Conservation (phyloP, 768 basidiomycete species). For the Chlorophyllum brunneum region DNA sequence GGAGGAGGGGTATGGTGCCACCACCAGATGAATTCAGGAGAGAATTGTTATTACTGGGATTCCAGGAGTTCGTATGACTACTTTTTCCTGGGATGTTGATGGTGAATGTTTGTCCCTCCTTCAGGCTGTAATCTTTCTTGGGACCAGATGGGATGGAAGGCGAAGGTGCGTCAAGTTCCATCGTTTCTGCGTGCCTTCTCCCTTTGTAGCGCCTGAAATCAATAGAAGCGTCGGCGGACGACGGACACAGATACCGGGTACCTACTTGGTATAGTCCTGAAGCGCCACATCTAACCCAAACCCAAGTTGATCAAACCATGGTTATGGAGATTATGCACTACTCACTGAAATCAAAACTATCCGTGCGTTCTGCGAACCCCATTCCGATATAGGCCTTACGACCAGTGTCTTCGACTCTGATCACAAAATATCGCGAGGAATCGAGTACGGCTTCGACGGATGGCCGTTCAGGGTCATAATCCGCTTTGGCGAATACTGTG, state of each 20-base stretch:
- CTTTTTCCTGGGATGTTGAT: constrained; percentile 85
- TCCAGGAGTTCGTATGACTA: constrained; percentile 39
- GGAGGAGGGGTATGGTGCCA: constrained; percentile 63
- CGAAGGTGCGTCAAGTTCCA: constrained; percentile 44
- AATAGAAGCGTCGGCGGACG: not conserved
- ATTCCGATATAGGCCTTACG: constrained; percentile 91
- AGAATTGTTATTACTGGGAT: constrained; percentile 22
- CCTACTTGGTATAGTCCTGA: constrained; percentile 82
- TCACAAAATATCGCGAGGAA: constrained; percentile 92
- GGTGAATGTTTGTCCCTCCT: constrained; percentile 92
- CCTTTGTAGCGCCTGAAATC: constrained; percentile 57
- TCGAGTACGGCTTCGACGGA: constrained; percentile 95
- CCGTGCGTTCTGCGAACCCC: constrained; percentile 85
- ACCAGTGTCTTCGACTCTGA: constrained; percentile 85
- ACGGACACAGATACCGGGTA: not conserved
- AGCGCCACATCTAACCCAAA: constrained; percentile 64
- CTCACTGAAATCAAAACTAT: constrained; percentile 92
- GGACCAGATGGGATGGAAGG: constrained; percentile 72
- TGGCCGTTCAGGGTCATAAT: constrained; percentile 74
- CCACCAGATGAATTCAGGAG: constrained; percentile 24
- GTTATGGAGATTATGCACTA: not conserved
- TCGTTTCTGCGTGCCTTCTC: constrained; percentile 47
- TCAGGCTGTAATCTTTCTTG: constrained; percentile 91
- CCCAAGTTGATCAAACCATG: not conserved
- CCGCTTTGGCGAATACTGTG: constrained; percentile 82